phyloP scores from a whole-genome alignment of 768 basidiomycete genomes.

The Pleurotus sapidus region DNA sequence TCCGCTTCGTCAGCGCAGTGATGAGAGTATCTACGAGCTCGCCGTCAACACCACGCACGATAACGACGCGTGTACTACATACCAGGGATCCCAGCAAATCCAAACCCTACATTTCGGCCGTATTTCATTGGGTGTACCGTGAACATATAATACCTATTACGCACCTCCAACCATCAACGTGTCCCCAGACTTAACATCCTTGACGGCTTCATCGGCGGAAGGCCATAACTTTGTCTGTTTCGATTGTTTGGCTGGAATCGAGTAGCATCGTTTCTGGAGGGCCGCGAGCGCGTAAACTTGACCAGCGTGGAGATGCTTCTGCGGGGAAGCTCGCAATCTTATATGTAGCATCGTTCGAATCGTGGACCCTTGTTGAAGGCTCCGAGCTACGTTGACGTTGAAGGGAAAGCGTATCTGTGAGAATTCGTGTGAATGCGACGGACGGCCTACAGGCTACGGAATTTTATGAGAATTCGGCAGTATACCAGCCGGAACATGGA shows the following conservation, averaged over 20 bases:
- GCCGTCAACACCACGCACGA: background rate
- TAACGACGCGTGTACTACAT: constrained; percentile 9
- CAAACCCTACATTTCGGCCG: constrained; percentile 64
- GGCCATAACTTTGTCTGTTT: constrained; percentile 70
- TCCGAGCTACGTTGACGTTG: background rate
- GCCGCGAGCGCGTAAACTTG: constrained; percentile 1
- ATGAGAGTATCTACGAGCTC: constrained; percentile 70
- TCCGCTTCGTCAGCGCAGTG: constrained; percentile 68
- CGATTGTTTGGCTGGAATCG: constrained; percentile 26
- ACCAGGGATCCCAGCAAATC: constrained; percentile 88
- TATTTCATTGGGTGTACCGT: background rate
- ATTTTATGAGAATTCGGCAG: too few species aligned
- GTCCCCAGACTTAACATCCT: constrained; percentile 79
- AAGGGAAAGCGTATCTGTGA: background rate
- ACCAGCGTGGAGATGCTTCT: background rate
- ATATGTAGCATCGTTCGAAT: background rate
- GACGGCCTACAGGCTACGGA: background rate
- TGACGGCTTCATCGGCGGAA: constrained; percentile 80
- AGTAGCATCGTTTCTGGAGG: background rate
- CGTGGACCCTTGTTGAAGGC: background rate
- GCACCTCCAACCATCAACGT: constrained; percentile 79
- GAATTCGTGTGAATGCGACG: background rate
- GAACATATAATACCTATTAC: constrained; percentile 18
- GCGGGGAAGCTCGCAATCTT: background rate
- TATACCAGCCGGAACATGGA: constrained; percentile 3